These are phyloP conservation scores for Setaria viridis DNA, from an alignment of 202 grass and related monocot genomes.

Conservation along the genomic window DNA sequence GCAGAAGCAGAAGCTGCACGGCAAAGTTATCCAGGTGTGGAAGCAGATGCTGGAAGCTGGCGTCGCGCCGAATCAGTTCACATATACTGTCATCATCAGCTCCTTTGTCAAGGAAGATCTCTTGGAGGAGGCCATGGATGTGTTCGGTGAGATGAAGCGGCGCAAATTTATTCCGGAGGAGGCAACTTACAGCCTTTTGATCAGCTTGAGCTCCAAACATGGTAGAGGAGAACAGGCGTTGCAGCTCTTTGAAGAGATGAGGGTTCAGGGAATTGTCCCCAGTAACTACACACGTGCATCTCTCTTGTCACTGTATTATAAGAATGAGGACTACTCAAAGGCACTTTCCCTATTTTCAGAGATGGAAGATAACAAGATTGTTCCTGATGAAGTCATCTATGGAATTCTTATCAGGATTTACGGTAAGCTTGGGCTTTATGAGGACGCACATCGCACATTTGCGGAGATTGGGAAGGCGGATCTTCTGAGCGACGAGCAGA, in stretches of 20 bases:
- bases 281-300: conserved; percentile 94
- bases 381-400: conserved; percentile 86
- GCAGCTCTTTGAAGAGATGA: conserved; percentile 80
- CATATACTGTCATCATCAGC: conserved; percentile 62
- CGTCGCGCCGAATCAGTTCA: conserved; percentile 71
- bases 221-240: conserved; percentile 70
- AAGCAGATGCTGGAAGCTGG: conserved; percentile 65
- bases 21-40: conserved; percentile 75
- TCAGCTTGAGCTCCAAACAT: conserved; percentile 66
- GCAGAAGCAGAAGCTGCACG: conserved; percentile 89
- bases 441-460: conserved; percentile 71
- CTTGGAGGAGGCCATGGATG: conserved; percentile 67
- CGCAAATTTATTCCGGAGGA: conserved; percentile 62
- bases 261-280: conserved; percentile 54
- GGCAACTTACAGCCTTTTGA: conserved; percentile 67
- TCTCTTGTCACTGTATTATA: conserved; percentile 68
- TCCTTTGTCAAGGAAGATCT: conserved; percentile 64
- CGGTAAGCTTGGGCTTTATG: conserved; percentile 76
- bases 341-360: conserved; percentile 74
- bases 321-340: conserved; percentile 85
- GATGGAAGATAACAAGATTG: conserved; percentile 70
- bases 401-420: conserved; percentile 91
- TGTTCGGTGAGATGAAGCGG: conserved; percentile 64
- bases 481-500: conserved; percentile 71
- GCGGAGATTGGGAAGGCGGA: conserved; percentile 65